Percentiles rank a stretch among this genome's conserved stretches.
Conservation (phyloP, 2,329 filamentous ascomycete genomes). For the Gyromitra esculenta region DNA sequence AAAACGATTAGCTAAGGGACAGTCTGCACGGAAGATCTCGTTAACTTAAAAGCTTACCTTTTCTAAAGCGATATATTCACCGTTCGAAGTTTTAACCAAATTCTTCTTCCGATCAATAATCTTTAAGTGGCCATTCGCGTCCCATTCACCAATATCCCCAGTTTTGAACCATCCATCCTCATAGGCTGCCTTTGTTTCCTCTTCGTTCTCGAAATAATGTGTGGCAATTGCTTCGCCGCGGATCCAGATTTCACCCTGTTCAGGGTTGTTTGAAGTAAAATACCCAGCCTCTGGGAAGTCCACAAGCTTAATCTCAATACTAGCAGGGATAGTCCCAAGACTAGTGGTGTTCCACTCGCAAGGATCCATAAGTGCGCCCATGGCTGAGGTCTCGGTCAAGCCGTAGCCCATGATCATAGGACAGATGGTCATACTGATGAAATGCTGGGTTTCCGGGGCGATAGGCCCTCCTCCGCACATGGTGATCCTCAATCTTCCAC, state of each 20-base stretch:
- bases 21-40: background rate
- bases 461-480: conserved; percentile 95
- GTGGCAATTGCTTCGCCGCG: conserved; percentile 78
- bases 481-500: conserved; percentile 85
- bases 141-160: conserved; percentile 92
- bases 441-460: conserved; percentile 84
- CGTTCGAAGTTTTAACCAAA: conserved; percentile 91
- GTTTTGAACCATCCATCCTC: conserved; percentile 96
- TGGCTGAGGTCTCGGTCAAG: conserved; percentile 89
- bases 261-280: conserved; percentile 73
- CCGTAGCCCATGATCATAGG: conserved; percentile 97
- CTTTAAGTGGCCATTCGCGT: conserved; percentile 78
- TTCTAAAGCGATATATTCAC: conserved; percentile 96
- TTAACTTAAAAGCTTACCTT: conserved; percentile 62
- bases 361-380: conserved; percentile 83
- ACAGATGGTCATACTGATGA: conserved; percentile 89
- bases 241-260: conserved; percentile 91
- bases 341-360: conserved; percentile 81
- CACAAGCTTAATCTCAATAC: conserved; percentile 89
- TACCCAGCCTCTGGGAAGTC: conserved; percentile 91
- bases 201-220: conserved; percentile 84
- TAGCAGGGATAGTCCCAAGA: conserved; percentile 80
- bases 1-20: background rate
- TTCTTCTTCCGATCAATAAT: conserved; percentile 99
- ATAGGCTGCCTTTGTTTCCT: conserved; percentile 81